These are phyloP conservation scores for Exophiala alcalophila DNA, from an alignment of 2,329 filamentous ascomycete species.

Conservation along the genomic window DNA sequence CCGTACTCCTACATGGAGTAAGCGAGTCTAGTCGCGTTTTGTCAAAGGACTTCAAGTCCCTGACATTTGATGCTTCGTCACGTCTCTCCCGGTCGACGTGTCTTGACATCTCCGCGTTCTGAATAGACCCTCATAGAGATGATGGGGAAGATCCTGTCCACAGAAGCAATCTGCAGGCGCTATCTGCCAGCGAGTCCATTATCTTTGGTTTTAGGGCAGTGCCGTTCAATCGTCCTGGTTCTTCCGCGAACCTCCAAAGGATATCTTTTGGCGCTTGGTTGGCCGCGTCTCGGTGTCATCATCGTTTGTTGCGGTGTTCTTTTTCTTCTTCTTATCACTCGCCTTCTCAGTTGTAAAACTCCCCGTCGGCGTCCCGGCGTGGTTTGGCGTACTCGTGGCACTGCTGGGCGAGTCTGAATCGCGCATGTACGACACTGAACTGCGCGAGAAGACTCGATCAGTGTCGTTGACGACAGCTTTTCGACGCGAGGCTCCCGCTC, in stretches of 20 bases:
- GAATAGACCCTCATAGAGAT: too few species aligned
- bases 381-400: conserved; percentile 47
- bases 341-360: conserved; percentile 39
- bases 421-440: conserved; percentile 48
- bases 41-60: too few species aligned
- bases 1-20: too few species aligned
- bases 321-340: conserved; percentile 44
- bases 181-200: too few species aligned
- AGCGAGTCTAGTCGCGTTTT: too few species aligned
- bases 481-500: conserved; percentile 37
- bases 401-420: conserved; percentile 34
- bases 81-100: too few species aligned
- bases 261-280: conserved; percentile 31
- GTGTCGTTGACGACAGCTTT: conserved; percentile 46
- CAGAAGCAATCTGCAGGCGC: too few species aligned
- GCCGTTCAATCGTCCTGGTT: conserved; percentile 29
- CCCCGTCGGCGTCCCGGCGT: conserved; percentile 44
- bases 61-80: too few species aligned
- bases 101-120: too few species aligned
- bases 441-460: conserved; percentile 49
- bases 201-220: too few species aligned
- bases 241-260: conserved; percentile 24
- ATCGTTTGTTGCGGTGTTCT: conserved; percentile 37
- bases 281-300: conserved; percentile 34
- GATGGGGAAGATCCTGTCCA: too few species aligned